Conservation (phyloP, 108 stramenopile species). For the Pseudonitzschia pungens region DNA sequence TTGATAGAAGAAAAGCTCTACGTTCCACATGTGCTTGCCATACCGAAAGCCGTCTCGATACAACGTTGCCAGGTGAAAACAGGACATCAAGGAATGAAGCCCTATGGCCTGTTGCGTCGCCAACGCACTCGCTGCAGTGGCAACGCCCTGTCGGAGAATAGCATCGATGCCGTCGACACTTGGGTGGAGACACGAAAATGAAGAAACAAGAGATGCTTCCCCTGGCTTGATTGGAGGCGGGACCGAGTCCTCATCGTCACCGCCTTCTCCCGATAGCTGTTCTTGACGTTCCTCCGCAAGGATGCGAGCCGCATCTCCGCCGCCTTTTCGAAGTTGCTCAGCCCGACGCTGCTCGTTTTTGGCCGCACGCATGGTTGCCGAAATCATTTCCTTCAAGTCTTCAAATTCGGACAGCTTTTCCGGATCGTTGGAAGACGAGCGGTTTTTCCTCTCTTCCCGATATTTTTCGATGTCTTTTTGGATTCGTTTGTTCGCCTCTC, state of each 20-base stretch:
- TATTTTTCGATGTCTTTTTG: conserved; percentile 38
- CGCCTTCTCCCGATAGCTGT: conserved; percentile 30
- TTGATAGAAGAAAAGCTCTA: conserved; percentile 40
- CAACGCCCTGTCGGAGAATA: conserved; percentile 54
- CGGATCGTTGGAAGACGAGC: background rate
- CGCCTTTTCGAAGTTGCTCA: conserved; percentile 48
- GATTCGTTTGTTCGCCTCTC: conserved; percentile 36
- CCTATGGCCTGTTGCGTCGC: conserved; percentile 44
- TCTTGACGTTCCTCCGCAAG: conserved; percentile 45
- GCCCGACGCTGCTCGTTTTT: conserved; percentile 44
- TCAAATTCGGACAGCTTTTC: conserved; percentile 12
- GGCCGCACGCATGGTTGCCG: conserved; percentile 23
- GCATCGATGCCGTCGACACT: conserved; percentile 63
- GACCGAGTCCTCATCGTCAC: background rate
- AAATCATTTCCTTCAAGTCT: conserved; percentile 32
- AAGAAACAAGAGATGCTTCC: conserved; percentile 62
- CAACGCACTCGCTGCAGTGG: conserved; percentile 51
- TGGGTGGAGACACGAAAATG: conserved; percentile 68
- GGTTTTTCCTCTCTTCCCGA: conserved; percentile 18
- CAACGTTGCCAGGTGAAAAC: conserved; percentile 55
- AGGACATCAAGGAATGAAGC: conserved; percentile 54
- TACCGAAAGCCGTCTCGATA: conserved; percentile 66
- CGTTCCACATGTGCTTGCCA: conserved; percentile 62
- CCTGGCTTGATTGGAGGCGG: conserved; percentile 48
- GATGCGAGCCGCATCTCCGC: conserved; percentile 55